Percentiles rank a stretch among this genome's conserved stretches.
These are phyloP conservation scores for Penicillium sp. DNA, from an alignment of 2,329 filamentous ascomycete genomes.

Conservation along the genomic window DNA sequence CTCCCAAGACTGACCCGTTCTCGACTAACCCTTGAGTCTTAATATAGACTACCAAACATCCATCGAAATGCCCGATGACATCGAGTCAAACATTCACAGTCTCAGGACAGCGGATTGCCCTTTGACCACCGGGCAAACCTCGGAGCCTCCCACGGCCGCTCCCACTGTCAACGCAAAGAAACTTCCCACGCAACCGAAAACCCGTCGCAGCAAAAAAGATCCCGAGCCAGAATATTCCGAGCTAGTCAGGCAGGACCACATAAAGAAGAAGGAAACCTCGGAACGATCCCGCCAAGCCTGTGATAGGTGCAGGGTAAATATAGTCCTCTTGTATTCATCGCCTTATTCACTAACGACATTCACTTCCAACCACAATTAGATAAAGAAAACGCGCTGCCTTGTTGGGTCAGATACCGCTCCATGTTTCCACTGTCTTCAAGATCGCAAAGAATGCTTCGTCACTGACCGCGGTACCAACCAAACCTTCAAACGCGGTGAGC, in stretches of 20 bases:
- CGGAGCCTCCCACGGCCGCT: background rate
- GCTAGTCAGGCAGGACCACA: background rate
- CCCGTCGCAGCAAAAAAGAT: conserved; percentile 2
- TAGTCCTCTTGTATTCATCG: background rate
- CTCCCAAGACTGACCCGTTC: background rate
- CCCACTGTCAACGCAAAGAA: background rate
- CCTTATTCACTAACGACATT: background rate
- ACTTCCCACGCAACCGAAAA: background rate
- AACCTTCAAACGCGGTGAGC: conserved; percentile 22
- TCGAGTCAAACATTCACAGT: background rate
- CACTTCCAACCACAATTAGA: background rate
- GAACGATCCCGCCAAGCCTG: conserved; percentile 12
- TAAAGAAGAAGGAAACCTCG: background rate
- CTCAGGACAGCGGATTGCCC: background rate
- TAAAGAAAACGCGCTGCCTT: background rate
- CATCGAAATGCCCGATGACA: background rate
- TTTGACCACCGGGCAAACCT: background rate
- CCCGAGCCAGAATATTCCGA: conserved; percentile 9
- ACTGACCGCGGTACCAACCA: conserved; percentile 26
- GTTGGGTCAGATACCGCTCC: background rate
- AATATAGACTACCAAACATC: background rate
- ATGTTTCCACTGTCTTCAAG: background rate
- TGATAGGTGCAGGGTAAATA: conserved; percentile 15
- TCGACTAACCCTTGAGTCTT: background rate
- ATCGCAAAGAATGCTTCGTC: conserved; percentile 16